phyloP scores from a whole-genome alignment of 139 green algal genomes.

The Diplosphaera chodatii region DNA sequence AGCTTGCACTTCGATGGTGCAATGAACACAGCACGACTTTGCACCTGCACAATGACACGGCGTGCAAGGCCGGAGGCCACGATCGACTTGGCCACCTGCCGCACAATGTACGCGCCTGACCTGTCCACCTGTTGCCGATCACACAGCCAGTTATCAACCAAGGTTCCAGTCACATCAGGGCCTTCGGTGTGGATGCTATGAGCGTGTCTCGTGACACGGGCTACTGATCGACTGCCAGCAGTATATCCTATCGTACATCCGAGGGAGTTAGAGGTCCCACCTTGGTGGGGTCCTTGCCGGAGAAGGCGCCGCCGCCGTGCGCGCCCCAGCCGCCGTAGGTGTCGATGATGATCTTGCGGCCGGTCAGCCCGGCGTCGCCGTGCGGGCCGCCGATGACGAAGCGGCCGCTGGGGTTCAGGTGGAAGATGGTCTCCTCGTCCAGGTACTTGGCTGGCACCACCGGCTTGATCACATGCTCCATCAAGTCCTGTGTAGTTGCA shows the following conservation, averaged over 20 bases:
- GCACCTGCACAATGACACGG: constrained; percentile 68
- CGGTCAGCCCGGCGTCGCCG: constrained; percentile 95
- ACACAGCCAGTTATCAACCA: too few relatives aligned
- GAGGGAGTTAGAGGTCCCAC: too few relatives aligned
- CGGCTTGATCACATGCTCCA: constrained; percentile 99
- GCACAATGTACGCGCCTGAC: constrained; percentile 96
- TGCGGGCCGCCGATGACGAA: constrained; percentile 98
- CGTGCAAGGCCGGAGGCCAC: constrained; percentile 86
- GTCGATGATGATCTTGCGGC: constrained; percentile 99
- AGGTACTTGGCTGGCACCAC: constrained; percentile 96
- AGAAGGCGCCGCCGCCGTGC: constrained; percentile 97
- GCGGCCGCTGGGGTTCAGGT: constrained; percentile 96
- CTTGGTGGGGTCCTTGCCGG: constrained; percentile 86
- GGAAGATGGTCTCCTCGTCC: constrained; percentile 99
- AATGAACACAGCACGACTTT: background rate
- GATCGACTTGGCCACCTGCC: constrained; percentile 96
- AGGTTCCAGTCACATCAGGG: too few relatives aligned
- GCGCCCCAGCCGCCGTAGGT: constrained; percentile 99
- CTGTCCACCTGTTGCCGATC: constrained; percentile 66
- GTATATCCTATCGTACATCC: too few relatives aligned
- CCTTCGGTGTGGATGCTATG: too few relatives aligned
- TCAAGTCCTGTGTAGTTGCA: constrained; percentile 52
- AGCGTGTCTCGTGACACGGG: too few relatives aligned
- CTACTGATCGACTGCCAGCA: too few relatives aligned
- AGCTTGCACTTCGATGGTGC: too few relatives aligned